These are phyloP conservation scores for Chernovozyma sophiae-reginae DNA, from an alignment of 1,139 yeast species.

Conservation along the genomic window DNA sequence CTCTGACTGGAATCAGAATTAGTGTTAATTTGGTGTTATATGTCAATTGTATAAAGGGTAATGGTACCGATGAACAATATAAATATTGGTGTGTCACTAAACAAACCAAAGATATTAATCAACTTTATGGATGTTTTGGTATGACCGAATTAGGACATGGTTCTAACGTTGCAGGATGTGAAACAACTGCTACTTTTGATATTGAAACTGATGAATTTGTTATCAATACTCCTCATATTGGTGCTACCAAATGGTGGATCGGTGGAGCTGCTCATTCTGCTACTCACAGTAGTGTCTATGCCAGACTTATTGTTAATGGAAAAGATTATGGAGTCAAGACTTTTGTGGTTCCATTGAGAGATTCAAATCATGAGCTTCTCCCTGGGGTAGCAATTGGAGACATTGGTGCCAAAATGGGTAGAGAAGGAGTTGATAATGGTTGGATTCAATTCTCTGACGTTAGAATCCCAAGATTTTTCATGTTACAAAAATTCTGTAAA, in stretches of 20 bases:
- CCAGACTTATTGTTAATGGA: conserved; percentile 27
- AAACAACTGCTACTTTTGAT: conserved; percentile 32
- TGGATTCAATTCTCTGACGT: conserved; percentile 34
- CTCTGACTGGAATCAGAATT: conserved; percentile 26
- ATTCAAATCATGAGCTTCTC: conserved; percentile 26
- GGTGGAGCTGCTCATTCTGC: conserved; percentile 36
- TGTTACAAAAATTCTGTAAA: conserved; percentile 33
- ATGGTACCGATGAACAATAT: conserved; percentile 27
- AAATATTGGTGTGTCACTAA: conserved; percentile 45
- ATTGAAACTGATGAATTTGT: conserved; percentile 25
- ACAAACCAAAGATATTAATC: conserved; percentile 47
- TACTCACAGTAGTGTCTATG: conserved; percentile 28
- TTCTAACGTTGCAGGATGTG: conserved; percentile 30
- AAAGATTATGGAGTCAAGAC: conserved; percentile 33
- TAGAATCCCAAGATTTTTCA: conserved; percentile 28
- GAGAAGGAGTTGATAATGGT: conserved; percentile 33
- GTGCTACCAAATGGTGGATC: conserved; percentile 38
- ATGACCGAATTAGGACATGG: conserved; percentile 37
- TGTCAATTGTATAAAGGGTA: conserved; percentile 27
- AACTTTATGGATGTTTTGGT: conserved; percentile 30
- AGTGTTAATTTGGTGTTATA: conserved; percentile 30
- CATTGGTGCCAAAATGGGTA: conserved; percentile 34
- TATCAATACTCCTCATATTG: conserved; percentile 32
- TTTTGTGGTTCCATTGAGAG: conserved; percentile 31
- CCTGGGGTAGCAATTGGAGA: conserved; percentile 32